Conservation (phyloP, 352 stramenopile species). For the Globisporangium okanoganense region DNA sequence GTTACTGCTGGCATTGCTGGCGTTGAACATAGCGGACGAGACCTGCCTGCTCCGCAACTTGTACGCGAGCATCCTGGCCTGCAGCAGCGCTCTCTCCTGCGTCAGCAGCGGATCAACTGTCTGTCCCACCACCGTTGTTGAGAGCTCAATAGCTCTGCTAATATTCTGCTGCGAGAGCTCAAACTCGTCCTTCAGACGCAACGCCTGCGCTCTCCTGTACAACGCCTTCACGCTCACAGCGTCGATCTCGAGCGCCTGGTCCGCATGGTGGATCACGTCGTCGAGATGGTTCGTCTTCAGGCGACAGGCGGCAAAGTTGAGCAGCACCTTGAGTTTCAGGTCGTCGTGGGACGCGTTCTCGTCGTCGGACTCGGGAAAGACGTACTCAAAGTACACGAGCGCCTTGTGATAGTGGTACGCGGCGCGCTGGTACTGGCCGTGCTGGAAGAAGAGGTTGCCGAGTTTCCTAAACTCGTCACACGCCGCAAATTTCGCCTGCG, state of each 20-base stretch:
- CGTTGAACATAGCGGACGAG: constrained; percentile 68
- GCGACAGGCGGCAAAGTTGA: constrained; percentile 75
- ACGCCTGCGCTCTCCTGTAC: constrained; percentile 63
- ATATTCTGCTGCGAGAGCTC: constrained; percentile 51
- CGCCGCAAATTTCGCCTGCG: constrained; percentile 42
- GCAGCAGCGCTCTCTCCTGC: constrained; percentile 57
- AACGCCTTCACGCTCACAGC: constrained; percentile 54
- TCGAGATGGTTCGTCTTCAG: constrained; percentile 74
- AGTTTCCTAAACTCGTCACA: constrained; percentile 70
- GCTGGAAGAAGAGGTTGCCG: constrained; percentile 71
- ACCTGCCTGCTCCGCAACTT: constrained; percentile 60
- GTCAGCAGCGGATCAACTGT: constrained; percentile 31
- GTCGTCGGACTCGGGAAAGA: constrained; percentile 64
- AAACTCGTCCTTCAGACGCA: constrained; percentile 69
- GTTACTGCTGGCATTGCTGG: constrained; percentile 11
- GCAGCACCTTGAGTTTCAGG: constrained; percentile 54
- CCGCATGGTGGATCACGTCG: constrained; percentile 60
- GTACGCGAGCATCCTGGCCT: constrained; percentile 71
- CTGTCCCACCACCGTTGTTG: constrained; percentile 7
- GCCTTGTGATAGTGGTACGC: constrained; percentile 81
- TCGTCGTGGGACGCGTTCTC: constrained; percentile 46
- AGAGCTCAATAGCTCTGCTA: constrained; percentile 24
- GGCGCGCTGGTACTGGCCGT: constrained; percentile 78
- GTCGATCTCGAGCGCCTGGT: constrained; percentile 60
- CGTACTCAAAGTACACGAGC: constrained; percentile 86